Conservation (phyloP, 805 yeast species). For the Pichia gijzeniarum region DNA sequence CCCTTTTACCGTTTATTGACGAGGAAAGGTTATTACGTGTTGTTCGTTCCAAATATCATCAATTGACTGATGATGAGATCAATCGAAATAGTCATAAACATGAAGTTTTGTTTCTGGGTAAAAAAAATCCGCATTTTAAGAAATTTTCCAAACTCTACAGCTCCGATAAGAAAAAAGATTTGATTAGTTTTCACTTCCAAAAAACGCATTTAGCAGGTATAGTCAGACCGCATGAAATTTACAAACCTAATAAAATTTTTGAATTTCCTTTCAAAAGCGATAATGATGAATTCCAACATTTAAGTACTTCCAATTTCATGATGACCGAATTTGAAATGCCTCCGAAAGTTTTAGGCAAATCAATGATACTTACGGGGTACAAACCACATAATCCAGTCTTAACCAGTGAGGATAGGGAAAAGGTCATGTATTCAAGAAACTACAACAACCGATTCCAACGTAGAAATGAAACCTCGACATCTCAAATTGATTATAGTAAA, state of each 20-base stretch:
- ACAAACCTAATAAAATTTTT: constrained; percentile 31
- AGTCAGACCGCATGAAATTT: constrained; percentile 34
- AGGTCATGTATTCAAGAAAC: constrained; percentile 42
- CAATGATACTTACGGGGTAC: constrained; percentile 79
- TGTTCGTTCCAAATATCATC: constrained; percentile 58
- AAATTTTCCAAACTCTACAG: constrained; percentile 39
- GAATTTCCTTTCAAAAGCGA: constrained; percentile 39
- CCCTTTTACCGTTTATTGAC: constrained; percentile 84
- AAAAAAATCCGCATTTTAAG: constrained; percentile 46
- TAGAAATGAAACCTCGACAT: constrained; percentile 19
- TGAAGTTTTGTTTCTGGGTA: constrained; percentile 65
- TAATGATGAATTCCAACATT: constrained; percentile 33
- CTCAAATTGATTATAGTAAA: constrained; percentile 31
- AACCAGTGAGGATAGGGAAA: constrained; percentile 62
- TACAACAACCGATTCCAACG: constrained; percentile 15
- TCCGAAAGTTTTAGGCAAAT: constrained; percentile 53
- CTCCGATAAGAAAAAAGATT: constrained; percentile 35
- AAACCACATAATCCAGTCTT: constrained; percentile 56
- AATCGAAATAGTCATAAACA: constrained; percentile 64
- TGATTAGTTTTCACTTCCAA: constrained; percentile 39
- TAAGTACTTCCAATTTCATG: constrained; percentile 35
- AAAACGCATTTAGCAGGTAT: constrained; percentile 56
- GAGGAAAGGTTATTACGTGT: constrained; percentile 63
- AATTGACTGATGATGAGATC: constrained; percentile 59
- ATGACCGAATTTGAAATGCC: constrained; percentile 58